Evolutionary conservation across 192 early-diverging fungal species (phyloP).

Genomic region (Coemansia sp.): DNA sequence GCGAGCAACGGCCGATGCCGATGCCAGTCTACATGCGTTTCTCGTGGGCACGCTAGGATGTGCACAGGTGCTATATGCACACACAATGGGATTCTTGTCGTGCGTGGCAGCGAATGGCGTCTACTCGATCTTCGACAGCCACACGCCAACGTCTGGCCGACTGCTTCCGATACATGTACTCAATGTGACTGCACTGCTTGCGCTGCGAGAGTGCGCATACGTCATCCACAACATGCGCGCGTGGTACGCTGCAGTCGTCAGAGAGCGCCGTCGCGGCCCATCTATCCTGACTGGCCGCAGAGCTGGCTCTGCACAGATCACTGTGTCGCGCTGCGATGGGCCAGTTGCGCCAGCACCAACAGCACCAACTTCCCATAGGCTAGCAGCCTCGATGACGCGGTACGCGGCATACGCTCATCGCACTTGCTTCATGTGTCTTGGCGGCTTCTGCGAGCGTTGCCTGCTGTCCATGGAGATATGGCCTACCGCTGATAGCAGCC

Average conservation of each 20-base stretch:
- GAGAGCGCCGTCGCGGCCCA: constrained; percentile 39
- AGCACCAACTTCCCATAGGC: neutral
- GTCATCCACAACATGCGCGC: constrained; percentile 37
- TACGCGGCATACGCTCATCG: constrained; percentile 32
- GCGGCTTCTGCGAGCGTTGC: constrained; percentile 51
- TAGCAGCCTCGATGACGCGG: neutral
- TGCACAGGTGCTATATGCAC: neutral
- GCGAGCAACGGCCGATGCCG: neutral
- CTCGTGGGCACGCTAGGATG: neutral
- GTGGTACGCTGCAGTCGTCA: constrained; percentile 42
- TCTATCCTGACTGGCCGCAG: constrained; percentile 10
- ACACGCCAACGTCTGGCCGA: neutral
- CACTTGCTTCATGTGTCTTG: constrained; percentile 50
- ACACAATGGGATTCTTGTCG: neutral
- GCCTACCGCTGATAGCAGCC: constrained; percentile 18
- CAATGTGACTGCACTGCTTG: constrained; percentile 16
- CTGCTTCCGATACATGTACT: constrained; percentile 35
- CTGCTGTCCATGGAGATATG: constrained; percentile 51
- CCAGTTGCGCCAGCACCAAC: neutral
- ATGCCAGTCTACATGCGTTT: neutral
- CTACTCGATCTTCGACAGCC: neutral
- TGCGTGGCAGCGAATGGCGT: neutral
- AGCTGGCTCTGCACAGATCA: neutral
- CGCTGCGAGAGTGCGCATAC: constrained; percentile 31
- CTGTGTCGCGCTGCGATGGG: neutral